phyloP scores from a whole-genome alignment of 441 rosid genomes.

The Syzygium malaccense region DNA sequence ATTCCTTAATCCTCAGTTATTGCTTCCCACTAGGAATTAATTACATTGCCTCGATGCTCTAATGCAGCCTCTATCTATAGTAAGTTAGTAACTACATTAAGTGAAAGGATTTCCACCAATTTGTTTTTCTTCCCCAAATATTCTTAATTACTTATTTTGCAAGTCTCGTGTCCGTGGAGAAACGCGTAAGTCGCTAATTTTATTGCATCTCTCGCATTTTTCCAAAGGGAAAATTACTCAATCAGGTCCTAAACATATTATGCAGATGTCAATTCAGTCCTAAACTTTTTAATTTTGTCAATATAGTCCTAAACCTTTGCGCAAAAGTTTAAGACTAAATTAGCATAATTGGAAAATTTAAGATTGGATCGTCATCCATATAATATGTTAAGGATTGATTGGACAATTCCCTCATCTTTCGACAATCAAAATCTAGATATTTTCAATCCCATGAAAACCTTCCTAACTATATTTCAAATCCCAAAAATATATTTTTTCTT shows the following conservation, averaged over 20 bases:
- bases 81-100: not conserved
- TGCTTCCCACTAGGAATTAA: not conserved
- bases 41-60: not conserved
- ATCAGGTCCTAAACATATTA: not conserved
- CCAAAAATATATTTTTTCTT: too few species aligned
- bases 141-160: not conserved
- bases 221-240: not conserved
- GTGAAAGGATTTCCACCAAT: not conserved
- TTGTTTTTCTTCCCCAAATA: not conserved
- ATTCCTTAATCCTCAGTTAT: not conserved
- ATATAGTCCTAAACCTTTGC: not conserved
- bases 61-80: not conserved
- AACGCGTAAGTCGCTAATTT: too few species aligned
- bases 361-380: too few species aligned
- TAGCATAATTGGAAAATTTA: too few species aligned
- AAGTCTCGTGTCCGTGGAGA: not conserved
- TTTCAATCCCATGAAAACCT: not conserved
- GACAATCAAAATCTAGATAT: not conserved
- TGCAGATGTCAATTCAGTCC: not conserved
- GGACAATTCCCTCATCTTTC: not conserved
- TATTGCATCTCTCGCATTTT: not conserved
- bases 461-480: not conserved
- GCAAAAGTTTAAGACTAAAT: not conserved
- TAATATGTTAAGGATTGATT: not conserved
- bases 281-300: not conserved